Conservation (phyloP, 306 rosid species). For the Cotoneaster glaucophyllus region DNA sequence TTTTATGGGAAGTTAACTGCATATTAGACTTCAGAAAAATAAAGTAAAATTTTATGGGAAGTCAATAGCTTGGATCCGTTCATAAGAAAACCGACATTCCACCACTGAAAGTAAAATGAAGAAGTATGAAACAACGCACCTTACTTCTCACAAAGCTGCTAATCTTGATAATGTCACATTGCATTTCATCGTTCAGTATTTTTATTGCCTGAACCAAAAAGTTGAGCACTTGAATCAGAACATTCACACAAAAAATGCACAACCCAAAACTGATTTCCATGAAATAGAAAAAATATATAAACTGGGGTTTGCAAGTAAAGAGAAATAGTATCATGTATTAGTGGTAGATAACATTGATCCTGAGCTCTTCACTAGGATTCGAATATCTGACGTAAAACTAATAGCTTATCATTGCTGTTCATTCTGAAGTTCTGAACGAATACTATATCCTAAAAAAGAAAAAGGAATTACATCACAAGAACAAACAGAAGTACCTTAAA, state of each 20-base stretch:
- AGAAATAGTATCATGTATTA: not conserved
- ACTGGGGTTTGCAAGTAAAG: not conserved
- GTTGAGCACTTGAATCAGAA: conserved; percentile 1
- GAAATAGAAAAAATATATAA: not conserved
- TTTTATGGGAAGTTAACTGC: not conserved
- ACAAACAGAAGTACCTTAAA: not conserved
- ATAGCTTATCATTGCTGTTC: not conserved
- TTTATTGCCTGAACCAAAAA: conserved; percentile 57
- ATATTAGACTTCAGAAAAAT: not conserved
- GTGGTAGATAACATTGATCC: not conserved
- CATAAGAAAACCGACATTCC: not conserved
- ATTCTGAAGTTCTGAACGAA: not conserved
- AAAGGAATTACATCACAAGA: not conserved
- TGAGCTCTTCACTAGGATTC: not conserved
- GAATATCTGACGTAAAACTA: not conserved
- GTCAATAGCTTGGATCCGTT: not conserved
- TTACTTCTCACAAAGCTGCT: conserved; percentile 67
- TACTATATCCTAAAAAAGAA: not conserved
- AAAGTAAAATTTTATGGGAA: not conserved
- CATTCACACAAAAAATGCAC: not conserved
- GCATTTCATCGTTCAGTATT: conserved; percentile 76
- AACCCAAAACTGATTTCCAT: not conserved
- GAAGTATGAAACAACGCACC: conserved; percentile 33
- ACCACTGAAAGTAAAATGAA: not conserved
- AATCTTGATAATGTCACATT: conserved; percentile 80